Base-by-base conservation (phyloP, 805 yeast genomes). In the Myxozyma kluyveri region DNA sequence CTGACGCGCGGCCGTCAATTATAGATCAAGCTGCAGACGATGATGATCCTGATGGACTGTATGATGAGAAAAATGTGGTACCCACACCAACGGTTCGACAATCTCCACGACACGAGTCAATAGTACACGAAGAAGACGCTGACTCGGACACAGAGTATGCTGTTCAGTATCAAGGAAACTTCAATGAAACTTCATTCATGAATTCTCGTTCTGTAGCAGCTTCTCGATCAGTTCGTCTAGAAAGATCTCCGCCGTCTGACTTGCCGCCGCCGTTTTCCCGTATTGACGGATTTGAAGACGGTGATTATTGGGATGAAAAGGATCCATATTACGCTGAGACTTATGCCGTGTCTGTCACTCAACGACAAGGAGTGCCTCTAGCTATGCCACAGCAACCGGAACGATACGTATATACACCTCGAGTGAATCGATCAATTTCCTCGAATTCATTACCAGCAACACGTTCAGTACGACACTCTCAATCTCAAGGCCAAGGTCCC, bases 291-390 rank as follows among this genome's bases (percentile, higher is more conserved):
- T 78, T 71, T 59, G 60, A 61, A 14, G 49, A 50, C 5, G 76
- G 70, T 3, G 82, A 78, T 60, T 78, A 78, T 62, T 77, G 77
- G 74, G 74, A 69, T 53, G 79, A 75, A 47, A 56, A 56, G 32
- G 53, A 29, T 24, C 56, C 39, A 26, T 24, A 18, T 23, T 4
- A 35, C 14, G 39, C 31, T n/a, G 37, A 24, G 21, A 45, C 29
- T 9, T 12, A 24, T 12, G 46, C 26, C 14, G 38, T 49, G 14
- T 21, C 23, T 14, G 36, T 29, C 19, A 26, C 17, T 21, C 47
- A 10, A 17, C 47, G 35, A 17, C 40, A 19, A 2, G n/a, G n/a
- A n/a, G n/a, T n/a, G n/a, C n/a, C n/a, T n/a, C n/a, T n/a, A n/a
- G n/a, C n/a, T n/a, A 9, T 9, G 33, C 33, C 9, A 29, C 33